These are phyloP conservation scores for Cupressus sempervirens DNA, from an alignment of 75 land plant species.

Conservation along the genomic window DNA sequence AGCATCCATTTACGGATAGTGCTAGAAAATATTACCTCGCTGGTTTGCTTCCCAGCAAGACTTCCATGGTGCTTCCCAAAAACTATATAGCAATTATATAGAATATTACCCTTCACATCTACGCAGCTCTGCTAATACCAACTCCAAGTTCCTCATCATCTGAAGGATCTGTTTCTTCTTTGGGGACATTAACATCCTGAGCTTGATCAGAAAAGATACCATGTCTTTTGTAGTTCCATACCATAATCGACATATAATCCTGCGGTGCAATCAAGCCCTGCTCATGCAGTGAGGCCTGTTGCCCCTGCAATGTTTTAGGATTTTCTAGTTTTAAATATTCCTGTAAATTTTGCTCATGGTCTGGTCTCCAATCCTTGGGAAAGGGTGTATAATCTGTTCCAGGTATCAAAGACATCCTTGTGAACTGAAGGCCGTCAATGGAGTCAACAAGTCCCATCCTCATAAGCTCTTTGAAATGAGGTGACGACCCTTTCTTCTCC, in stretches of 20 bases:
- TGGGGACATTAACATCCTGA: background rate
- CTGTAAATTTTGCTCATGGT: slow-evolving; percentile 54
- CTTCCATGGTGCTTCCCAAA: background rate
- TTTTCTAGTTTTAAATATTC: slow-evolving; percentile 54
- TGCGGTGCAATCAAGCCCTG: slow-evolving; percentile 59
- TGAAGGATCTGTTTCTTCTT: slow-evolving; percentile 10
- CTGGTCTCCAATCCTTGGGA: slow-evolving; percentile 68
- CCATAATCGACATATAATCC: slow-evolving; percentile 66
- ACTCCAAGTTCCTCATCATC: slow-evolving; percentile 2
- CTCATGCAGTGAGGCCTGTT: slow-evolving; percentile 29
- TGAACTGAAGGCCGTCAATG: slow-evolving; percentile 62
- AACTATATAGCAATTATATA: background rate
- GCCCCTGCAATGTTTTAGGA: slow-evolving; percentile 44
- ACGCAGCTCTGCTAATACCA: slow-evolving; percentile 2
- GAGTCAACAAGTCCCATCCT: slow-evolving; percentile 67
- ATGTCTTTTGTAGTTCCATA: slow-evolving; percentile 72
- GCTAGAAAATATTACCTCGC: background rate
- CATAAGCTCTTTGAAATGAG: slow-evolving; percentile 54
- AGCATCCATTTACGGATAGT: background rate
- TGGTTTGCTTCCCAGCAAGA: background rate
- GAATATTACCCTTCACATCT: background rate
- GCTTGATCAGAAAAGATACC: slow-evolving; percentile 29
- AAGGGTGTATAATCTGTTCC: slow-evolving; percentile 69
- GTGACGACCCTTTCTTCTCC: slow-evolving; percentile 69
- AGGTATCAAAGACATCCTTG: slow-evolving; percentile 52